A percentile compares a stretch with the other conserved stretches of the same genome.
Evolutionary conservation across 2,329 filamentous ascomycete genomes (phyloP).

Genomic region (Massarina eburnea): DNA sequence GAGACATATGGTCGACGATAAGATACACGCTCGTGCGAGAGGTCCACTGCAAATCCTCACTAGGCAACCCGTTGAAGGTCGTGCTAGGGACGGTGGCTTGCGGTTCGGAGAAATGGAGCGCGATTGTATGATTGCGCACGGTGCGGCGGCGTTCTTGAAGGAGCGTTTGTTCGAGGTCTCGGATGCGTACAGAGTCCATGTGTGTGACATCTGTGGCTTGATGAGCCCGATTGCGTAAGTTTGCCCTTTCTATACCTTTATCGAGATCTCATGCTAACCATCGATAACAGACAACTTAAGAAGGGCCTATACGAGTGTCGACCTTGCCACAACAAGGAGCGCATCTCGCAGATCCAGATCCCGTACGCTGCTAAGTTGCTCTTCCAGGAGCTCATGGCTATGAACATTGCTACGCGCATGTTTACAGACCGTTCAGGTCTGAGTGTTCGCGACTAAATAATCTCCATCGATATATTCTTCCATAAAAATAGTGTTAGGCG

Average conservation of each 20-base stretch:
- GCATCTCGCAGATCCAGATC: constrained; percentile 96
- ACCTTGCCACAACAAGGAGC: constrained; percentile 98
- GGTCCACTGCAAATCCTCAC: constrained; percentile 97
- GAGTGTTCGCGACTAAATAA: constrained; percentile 58
- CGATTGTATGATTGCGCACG: constrained; percentile 99
- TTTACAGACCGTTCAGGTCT: constrained; percentile 84
- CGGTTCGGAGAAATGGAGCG: constrained; percentile 99
- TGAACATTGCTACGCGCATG: constrained; percentile 98
- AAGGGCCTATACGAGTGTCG: constrained; percentile 96
- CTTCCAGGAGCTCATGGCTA: constrained; percentile 95
- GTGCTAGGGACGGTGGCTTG: constrained; percentile 94
- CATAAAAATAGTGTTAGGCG: neutral
- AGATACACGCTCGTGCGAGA: constrained; percentile 98
- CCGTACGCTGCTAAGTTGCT: constrained; percentile 97
- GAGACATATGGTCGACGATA: constrained; percentile 99
- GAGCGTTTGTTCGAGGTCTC: constrained; percentile 96
- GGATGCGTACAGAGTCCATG: constrained; percentile 95
- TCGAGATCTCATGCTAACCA: constrained; percentile 19
- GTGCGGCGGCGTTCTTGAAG: constrained; percentile 94
- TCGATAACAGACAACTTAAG: constrained; percentile 71
- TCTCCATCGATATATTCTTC: neutral
- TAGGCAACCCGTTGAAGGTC: constrained; percentile 94
- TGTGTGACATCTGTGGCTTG: constrained; percentile 96
- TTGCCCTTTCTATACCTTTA: neutral
- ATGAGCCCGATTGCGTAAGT: constrained; percentile 99